phyloP scores from a whole-genome alignment of 169 alveolate genomes.

The Plasmodium chabaudi region DNA sequence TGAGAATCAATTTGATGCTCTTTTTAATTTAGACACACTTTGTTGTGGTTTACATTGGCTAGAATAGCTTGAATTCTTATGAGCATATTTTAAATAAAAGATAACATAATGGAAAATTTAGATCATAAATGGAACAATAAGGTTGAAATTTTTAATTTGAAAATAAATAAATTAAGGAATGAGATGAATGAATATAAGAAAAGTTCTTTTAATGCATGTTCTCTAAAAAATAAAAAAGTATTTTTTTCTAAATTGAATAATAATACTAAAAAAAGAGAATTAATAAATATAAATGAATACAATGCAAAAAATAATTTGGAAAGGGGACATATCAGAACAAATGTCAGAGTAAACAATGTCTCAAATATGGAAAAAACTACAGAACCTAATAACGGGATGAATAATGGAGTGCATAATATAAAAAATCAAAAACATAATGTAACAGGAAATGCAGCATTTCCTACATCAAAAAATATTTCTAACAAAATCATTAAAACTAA shows the following conservation, averaged over 20 bases:
- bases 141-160: conserved; percentile 34
- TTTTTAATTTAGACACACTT: too few relatives aligned
- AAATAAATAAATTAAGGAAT: conserved; percentile 38
- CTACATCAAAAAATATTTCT: conserved; percentile 39
- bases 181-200: conserved; percentile 48
- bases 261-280: conserved; percentile 47
- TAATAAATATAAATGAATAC: conserved; percentile 45
- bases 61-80: too few relatives aligned
- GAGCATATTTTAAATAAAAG: too few relatives aligned
- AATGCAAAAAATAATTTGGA: conserved; percentile 22
- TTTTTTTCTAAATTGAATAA: conserved; percentile 20
- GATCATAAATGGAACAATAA: conserved; percentile 54
- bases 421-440: conserved; percentile 13
- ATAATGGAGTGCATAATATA: conserved; percentile 18
- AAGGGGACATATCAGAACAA: neutral
- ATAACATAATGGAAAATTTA: conserved; percentile 25
- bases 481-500: conserved; percentile 62
- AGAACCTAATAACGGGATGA: neutral
- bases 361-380: too few relatives aligned
- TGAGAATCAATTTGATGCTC: too few relatives aligned
- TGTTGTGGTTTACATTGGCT: too few relatives aligned
- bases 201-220: conserved; percentile 12
- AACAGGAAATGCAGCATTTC: conserved; percentile 27
- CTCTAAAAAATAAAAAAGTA: conserved; percentile 14
- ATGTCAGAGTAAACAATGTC: too few relatives aligned